Conservation (phyloP, 1,284 basidiomycete species). For the Anthracocystis walkeri region DNA sequence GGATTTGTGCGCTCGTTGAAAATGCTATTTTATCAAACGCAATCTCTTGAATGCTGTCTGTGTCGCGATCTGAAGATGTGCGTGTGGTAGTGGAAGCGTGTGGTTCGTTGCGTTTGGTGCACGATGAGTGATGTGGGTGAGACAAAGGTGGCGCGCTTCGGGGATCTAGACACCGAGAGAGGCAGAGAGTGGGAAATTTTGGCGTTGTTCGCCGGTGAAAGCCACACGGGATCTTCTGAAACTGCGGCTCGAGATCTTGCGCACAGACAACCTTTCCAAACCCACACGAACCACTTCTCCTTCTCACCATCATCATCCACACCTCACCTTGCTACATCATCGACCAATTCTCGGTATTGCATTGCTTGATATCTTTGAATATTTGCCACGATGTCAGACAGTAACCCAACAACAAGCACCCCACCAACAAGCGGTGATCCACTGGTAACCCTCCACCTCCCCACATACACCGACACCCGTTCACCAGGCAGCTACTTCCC, state of each 20-base stretch:
- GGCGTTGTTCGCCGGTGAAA: conserved; percentile 1
- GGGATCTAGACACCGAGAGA: too few species aligned
- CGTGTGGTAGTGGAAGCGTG: too few species aligned
- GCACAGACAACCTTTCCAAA: too few species aligned
- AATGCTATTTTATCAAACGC: not conserved
- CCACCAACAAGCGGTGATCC: conserved; percentile 2
- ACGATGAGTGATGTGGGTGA: too few species aligned
- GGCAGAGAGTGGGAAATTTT: not conserved
- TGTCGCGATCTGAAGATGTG: too few species aligned
- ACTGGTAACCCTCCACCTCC: conserved; percentile 21
- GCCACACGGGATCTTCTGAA: not conserved
- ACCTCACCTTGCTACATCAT: not conserved
- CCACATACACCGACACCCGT: conserved; percentile 30
- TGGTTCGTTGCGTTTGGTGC: too few species aligned
- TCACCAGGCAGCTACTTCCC: conserved; percentile 30
- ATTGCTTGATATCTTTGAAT: too few species aligned
- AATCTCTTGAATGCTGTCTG: not conserved
- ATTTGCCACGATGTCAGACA: not conserved
- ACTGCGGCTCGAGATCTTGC: not conserved
- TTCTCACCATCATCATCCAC: conserved; percentile 5
- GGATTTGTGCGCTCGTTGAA: not conserved
- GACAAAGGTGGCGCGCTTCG: too few species aligned
- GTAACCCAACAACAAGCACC: not conserved
- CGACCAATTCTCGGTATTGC: not conserved
- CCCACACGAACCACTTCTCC: not conserved